A percentile compares a stretch with the other conserved stretches of the same genome.
Conservation (phyloP, 2,329 filamentous ascomycete genomes). For the Lizonia empirigonia region DNA sequence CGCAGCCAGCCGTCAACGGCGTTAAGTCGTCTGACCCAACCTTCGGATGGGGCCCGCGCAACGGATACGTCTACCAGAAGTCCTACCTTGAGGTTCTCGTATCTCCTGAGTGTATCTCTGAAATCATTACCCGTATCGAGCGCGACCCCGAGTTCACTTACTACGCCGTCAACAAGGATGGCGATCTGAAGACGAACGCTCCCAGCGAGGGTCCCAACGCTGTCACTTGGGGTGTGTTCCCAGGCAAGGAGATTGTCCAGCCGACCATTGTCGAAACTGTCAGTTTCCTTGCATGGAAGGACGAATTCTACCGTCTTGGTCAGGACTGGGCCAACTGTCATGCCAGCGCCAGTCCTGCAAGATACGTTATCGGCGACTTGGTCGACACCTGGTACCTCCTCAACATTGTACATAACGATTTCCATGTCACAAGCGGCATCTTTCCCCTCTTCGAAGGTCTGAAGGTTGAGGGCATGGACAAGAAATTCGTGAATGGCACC, state of each 20-base stretch:
- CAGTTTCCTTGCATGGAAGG: slow-evolving; percentile 97
- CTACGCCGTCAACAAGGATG: slow-evolving; percentile 86
- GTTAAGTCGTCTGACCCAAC: slow-evolving; percentile 84
- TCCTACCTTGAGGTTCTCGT: slow-evolving; percentile 93
- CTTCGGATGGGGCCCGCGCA: slow-evolving; percentile 91
- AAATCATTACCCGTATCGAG: slow-evolving; percentile 79
- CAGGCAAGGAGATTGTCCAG: slow-evolving; percentile 98
- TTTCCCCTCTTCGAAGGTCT: slow-evolving; percentile 87
- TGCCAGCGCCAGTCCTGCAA: slow-evolving; percentile 74
- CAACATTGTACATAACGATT: slow-evolving; percentile 99
- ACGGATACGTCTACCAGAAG: slow-evolving; percentile 98
- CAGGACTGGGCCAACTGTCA: slow-evolving; percentile 95
- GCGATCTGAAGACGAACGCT: slow-evolving; percentile 82
- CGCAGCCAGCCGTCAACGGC: slow-evolving; percentile 91
- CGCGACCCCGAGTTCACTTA: slow-evolving; percentile 84
- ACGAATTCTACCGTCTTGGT: slow-evolving; percentile 92
- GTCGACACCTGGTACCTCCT: slow-evolving; percentile 93
- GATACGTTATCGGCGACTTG: slow-evolving; percentile 77
- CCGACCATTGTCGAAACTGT: slow-evolving; percentile 99
- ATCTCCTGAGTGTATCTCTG: slow-evolving; percentile 75
- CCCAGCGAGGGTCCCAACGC: slow-evolving; percentile 88
- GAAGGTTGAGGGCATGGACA: slow-evolving; percentile 67
- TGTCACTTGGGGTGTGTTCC: slow-evolving; percentile 99
- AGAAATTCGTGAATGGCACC: slow-evolving; percentile 37
- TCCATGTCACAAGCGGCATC: slow-evolving; percentile 81